Evolutionary conservation across 176 grass and related monocot species (phyloP), one percentile per base, ranked within the genome.

Genomic region (Rhipidocladum racemiflorum): DNA sequence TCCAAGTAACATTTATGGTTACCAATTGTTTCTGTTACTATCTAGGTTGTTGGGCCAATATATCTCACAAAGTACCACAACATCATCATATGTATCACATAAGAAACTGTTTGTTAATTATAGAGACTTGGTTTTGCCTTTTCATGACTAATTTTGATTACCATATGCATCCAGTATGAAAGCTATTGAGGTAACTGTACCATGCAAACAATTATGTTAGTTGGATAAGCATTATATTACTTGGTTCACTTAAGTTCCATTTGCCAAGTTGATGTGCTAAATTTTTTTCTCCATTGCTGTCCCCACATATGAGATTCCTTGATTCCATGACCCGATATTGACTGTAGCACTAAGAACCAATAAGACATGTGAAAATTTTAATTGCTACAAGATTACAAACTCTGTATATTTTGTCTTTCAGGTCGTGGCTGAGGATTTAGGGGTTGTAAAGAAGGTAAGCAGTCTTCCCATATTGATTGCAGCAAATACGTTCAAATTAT

Each of bases 401-500:
- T 76, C 14, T 76, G 65, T 64, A 6, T 38, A 23, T 64, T 27
- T 71, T 43, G 30, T 87, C 43, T 91, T 25, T 56, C 84, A 98
- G 95, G 83, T 98, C 20, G 70, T 98, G 63, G 65, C 86, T 57
- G 95, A 98, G 82, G 95, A 98, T 86, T 85, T 98, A 70, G 95
- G 88, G 74, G 88, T 98, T 55, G 62, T 94, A 81, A 98, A 98
- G 86, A 98, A 90, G 87, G 95, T 98, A 80, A 83, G 66, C 42
- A 74, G 0, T 32, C 23, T 21, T 36, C 49, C 54, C 32, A 25
- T 81, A 50, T 65, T 87, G 9, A n/a, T 63, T 39, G 27, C 56
- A 57, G 65, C 14, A 83, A 39, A 68, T 24, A 68, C 45, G 23
- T 50, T 78, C 10, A 61, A 25, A 35, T 81, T 61, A 63, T 77